Evolutionary conservation across 2,329 filamentous ascomycete genomes (phyloP).

Genomic region (Aspergillus versicolor): DNA sequence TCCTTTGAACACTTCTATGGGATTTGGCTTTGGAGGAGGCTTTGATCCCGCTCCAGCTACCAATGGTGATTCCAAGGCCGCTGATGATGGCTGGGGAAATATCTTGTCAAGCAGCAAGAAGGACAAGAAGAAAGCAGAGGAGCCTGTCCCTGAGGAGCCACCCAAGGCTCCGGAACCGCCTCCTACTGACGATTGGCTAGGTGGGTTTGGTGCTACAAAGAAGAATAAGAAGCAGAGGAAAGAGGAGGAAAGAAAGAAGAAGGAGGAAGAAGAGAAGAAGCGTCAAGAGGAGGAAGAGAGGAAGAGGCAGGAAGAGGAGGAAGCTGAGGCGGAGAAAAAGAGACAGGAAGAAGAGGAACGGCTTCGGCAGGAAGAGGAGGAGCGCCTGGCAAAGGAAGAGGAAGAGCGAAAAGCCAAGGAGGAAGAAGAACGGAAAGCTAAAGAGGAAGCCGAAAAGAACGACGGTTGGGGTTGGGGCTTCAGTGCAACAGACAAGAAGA

Average conservation of each 20-base stretch:
- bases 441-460: conserved; percentile 19
- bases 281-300: conserved; percentile 46
- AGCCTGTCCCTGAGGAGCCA: conserved; percentile 23
- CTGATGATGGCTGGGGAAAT: conserved; percentile 38
- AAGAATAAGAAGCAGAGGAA: conserved; percentile 45
- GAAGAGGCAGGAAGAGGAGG: conserved; percentile 44
- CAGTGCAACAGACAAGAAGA: conserved; percentile 31
- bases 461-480: conserved; percentile 28
- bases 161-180: conserved; percentile 26
- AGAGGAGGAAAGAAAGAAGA: conserved; percentile 9
- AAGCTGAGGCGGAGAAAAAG: conserved; percentile 28
- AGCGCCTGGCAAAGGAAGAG: conserved; percentile 12
- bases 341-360: conserved; percentile 3
- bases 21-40: conserved; percentile 46
- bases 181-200: conserved; percentile 36
- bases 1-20: conserved; percentile 34
- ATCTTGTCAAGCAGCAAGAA: conserved; percentile 41
- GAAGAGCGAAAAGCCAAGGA: conserved; percentile 23
- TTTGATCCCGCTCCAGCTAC: conserved; percentile 34
- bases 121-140: conserved; percentile 35
- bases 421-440: conserved; percentile 17
- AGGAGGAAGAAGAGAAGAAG: conserved; percentile 24
- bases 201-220: conserved; percentile 30
- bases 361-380: conserved; percentile 13
- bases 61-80: conserved; percentile 44